These are phyloP conservation scores for Haplographium delicatum DNA, from an alignment of 495 filamentous ascomycete genomes.

Conservation along the genomic window DNA sequence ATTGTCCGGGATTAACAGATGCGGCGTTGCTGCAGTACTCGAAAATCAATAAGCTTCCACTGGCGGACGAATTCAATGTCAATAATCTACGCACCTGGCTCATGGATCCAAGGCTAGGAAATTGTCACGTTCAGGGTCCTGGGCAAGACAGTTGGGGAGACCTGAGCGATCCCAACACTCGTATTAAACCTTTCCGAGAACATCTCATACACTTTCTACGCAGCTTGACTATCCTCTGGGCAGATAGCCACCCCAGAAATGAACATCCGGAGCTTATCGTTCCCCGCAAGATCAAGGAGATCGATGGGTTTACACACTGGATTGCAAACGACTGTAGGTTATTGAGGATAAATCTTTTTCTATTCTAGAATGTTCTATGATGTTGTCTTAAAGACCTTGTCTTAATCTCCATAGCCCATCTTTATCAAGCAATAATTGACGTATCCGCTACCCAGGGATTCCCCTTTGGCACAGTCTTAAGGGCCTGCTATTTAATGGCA, in stretches of 20 bases:
- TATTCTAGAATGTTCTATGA: too few relatives aligned
- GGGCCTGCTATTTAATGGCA: background rate
- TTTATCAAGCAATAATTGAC: too few relatives aligned
- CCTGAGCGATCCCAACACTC: background rate
- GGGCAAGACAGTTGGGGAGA: slow-evolving; percentile 17
- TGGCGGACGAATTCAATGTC: slow-evolving; percentile 9
- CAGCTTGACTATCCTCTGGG: background rate
- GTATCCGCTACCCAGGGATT: too few relatives aligned
- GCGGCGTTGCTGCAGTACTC: slow-evolving; percentile 16
- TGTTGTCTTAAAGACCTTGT: too few relatives aligned
- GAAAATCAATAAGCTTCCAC: slow-evolving; percentile 14
- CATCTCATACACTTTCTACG: background rate
- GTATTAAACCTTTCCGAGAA: background rate
- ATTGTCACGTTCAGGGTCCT: slow-evolving; percentile 3
- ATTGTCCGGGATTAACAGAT: slow-evolving; percentile 4
- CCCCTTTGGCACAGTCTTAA: slow-evolving; percentile 2
- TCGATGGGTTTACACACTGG: slow-evolving; percentile 17
- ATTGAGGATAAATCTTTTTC: too few relatives aligned
- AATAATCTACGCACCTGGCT: slow-evolving; percentile 12
- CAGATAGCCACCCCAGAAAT: background rate
- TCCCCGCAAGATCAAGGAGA: background rate
- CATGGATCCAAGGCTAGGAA: background rate
- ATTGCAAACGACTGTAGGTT: slow-evolving; percentile 10
- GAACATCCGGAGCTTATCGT: slow-evolving; percentile 1
- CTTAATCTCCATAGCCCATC: too few relatives aligned